phyloP scores from a whole-genome alignment of 108 stramenopile species.

The Cyclotella kingstonii region DNA sequence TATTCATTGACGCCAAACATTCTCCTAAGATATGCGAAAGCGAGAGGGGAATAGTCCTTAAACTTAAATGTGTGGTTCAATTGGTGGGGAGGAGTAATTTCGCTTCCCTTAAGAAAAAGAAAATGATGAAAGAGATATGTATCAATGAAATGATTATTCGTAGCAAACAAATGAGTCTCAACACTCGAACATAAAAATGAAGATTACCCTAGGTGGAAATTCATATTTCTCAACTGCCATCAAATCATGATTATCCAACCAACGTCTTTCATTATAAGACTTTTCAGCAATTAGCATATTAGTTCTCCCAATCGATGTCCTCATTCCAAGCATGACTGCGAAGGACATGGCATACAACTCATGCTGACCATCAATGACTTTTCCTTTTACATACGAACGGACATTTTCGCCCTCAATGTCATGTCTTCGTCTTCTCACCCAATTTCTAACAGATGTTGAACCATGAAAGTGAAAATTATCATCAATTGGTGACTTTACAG shows the following conservation, averaged over 20 bases:
- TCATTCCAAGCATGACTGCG: slow-evolving; percentile 97
- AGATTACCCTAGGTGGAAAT: slow-evolving; percentile 77
- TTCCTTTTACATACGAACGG: slow-evolving; percentile 75
- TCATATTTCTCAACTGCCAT: slow-evolving; percentile 90
- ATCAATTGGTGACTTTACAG: slow-evolving; percentile 4
- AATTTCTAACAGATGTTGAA: slow-evolving; percentile 27
- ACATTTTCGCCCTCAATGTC: slow-evolving; percentile 5
- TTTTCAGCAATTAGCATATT: slow-evolving; percentile 62
- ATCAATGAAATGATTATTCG: neutral
- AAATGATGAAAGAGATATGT: neutral
- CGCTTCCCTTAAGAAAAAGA: slow-evolving; percentile 48
- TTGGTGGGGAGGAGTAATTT: slow-evolving; percentile 92
- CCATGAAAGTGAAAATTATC: slow-evolving; percentile 33
- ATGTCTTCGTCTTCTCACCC: slow-evolving; percentile 13
- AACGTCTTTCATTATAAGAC: slow-evolving; percentile 36
- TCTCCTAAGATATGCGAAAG: slow-evolving; percentile 86
- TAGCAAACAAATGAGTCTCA: neutral
- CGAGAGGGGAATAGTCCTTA: slow-evolving; percentile 93
- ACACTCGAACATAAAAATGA: neutral
- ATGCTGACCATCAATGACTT: slow-evolving; percentile 92
- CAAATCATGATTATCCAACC: slow-evolving; percentile 86
- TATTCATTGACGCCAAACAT: slow-evolving; percentile 92
- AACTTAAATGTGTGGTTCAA: slow-evolving; percentile 98
- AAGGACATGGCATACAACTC: slow-evolving; percentile 93
- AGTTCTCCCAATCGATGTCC: slow-evolving; percentile 81